Percentiles rank a stretch among this genome's conserved stretches.
These are phyloP conservation scores for Conoideocrella luteorostrata DNA, from an alignment of 2,329 filamentous ascomycete genomes.

Conservation along the genomic window DNA sequence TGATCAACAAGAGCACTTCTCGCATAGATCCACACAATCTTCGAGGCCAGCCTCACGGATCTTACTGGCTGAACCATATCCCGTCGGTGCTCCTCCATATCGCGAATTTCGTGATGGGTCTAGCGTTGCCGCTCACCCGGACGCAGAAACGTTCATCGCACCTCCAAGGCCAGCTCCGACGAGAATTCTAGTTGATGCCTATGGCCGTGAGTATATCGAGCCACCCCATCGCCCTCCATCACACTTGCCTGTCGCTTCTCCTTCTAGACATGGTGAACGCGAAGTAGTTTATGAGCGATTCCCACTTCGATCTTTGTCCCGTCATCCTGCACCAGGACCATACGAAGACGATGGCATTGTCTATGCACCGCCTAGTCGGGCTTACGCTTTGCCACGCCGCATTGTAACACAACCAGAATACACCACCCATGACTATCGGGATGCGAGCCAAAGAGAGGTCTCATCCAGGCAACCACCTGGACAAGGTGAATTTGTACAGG, in stretches of 20 bases:
- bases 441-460: slow-evolving; percentile 53
- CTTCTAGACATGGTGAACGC: slow-evolving; percentile 37
- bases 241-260: slow-evolving; percentile 48
- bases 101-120: slow-evolving; percentile 35
- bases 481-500: slow-evolving; percentile 40
- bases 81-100: slow-evolving; percentile 36
- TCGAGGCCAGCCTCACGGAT: slow-evolving; percentile 36
- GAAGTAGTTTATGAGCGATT: slow-evolving; percentile 62
- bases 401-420: slow-evolving; percentile 59
- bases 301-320: slow-evolving; percentile 44
- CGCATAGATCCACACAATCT: slow-evolving; percentile 29
- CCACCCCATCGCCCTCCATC: slow-evolving; percentile 36
- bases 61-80: slow-evolving; percentile 33
- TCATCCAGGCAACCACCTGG: slow-evolving; percentile 41
- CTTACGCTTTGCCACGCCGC: slow-evolving; percentile 43
- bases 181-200: slow-evolving; percentile 74
- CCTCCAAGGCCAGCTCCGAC: slow-evolving; percentile 48
- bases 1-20: slow-evolving; percentile 26
- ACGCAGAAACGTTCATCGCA: slow-evolving; percentile 44
- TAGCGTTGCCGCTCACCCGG: slow-evolving; percentile 43
- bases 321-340: slow-evolving; percentile 38
- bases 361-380: slow-evolving; percentile 46
- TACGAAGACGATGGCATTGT: slow-evolving; percentile 44
- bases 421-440: slow-evolving; percentile 42
- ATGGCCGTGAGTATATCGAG: slow-evolving; percentile 71